Evolutionary conservation across 345 rosid species (phyloP), one percentile per base, ranked within the genome.

Genomic region (Microthlaspi erraticum): DNA sequence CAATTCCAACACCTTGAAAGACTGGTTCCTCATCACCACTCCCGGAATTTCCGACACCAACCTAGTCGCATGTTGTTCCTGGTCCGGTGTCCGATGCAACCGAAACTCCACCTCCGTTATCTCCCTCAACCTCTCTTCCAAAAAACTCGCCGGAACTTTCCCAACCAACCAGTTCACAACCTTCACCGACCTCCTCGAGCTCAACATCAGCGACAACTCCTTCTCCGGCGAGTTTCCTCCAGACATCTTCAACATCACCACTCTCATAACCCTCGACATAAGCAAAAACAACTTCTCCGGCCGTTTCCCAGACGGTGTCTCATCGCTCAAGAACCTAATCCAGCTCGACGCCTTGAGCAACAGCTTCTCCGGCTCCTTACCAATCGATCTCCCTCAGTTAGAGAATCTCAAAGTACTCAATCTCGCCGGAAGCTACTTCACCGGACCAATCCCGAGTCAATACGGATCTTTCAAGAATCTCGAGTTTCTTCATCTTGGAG

Each of bases 381-480:
- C 95, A 0, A 69, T 73, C 55, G 87, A 83, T 60, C 58, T 86
- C 68, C 80, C 91, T 32, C 45, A 64, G 64, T 80, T 91, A 59
- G 82, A 86, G 46, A 31, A 75, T 74, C 92, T 93, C 42, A 76
- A 86, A 77, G 74, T 84, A 68, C 81, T 93, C 8, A 93, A 93
- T 70, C 82, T 93, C 4, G 98, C 98, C 4, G 98, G 98, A 12
- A 93, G 96, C 66, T 93, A 87, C 88, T 93, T 93, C 78, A 81
- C 71, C 10, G 98, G 92, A 8, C 81, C 92, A 13, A 93, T 93
- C 45, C 97, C 98, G 32, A 48, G 85, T 3, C 77, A 81, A 10
- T 93, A 83, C 59, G 97, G 97, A 32, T 82, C 77, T 53, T 93
- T 91, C 73, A 80, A 77, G 76, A 83, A 77, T 68, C 84, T 93